Evolutionary conservation across 2,329 filamentous ascomycete genomes (phyloP), one percentile per base, ranked within the genome.

Genomic region (Penicillium sp.): DNA sequence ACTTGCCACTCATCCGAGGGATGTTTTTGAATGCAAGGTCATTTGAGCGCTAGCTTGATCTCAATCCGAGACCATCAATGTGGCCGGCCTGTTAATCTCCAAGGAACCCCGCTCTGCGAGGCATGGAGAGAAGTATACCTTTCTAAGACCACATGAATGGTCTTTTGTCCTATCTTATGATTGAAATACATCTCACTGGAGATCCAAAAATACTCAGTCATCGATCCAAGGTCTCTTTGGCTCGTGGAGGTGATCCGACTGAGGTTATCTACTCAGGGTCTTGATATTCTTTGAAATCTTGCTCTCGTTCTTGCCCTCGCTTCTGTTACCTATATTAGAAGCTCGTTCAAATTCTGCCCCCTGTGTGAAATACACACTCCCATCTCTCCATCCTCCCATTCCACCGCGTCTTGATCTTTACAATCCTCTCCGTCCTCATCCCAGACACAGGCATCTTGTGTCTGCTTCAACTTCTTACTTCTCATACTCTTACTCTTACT

Each of bases 81-180:
- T 36, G 34, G 34, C 34, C 34, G 13, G 14, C 34, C 34, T 3
- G 14, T 47, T 14, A 38, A 42, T 34, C 21, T 47, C 27, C 11
- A 13, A 45, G 11, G 47, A 34, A 48, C 47, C 21, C 34, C 14
- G 32, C 9, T 10, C 27, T 42, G 31, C 21, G 36, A 48, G 40
- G 44, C 34, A 52, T 52, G 49, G 40, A 42, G 49, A 48, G 27
- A 24, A 34, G 43, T 34, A 16, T 18, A 52, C n/a, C 43, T 52
- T n/a, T 16, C 44, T 39, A 34, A 21, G 22, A 21, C 24, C n/a
- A 2, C 34, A 4, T 36, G 21, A 40, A 42, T 52, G 13, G 34
- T 36, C 4, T 13, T n/a, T n/a, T 2, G 7, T 36, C n/a, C 34
- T 6, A n/a, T 7, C n/a, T 7, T n/a, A n/a, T 36, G 34, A 36